Evolutionary conservation across 352 stramenopile species (phyloP), one percentile per base, ranked within the genome.

Genomic region (Phytophthora fragariae): DNA sequence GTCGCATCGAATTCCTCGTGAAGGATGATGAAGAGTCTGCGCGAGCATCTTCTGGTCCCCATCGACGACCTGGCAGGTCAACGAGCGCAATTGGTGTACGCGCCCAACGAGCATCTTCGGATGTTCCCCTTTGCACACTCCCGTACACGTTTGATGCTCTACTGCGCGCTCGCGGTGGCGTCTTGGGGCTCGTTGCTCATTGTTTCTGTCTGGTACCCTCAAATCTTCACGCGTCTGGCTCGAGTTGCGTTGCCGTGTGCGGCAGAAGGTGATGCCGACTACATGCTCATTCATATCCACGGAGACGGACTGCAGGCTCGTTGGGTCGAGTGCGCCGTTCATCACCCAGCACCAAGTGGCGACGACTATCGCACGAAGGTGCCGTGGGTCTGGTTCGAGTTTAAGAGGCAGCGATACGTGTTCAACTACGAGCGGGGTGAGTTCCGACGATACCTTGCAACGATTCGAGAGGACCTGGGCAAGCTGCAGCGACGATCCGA

Each of bases 351-450:
- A 57, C 61, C 52, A 14, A 56, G 47, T 29, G 41, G 19, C 8
- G 29, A n/a, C 29, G 47, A 82, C 8, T 61, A 80, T 11, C 56
- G 65, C 12, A 33, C 61, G 11, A 85, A 83, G 44, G 66, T 80
- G 17, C 67, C 67, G 41, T 79, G 70, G 57, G 41, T 84, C 35
- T 91, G 80, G 81, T 90, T 92, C 68, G 85, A 88, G 70, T 92
- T 89, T 70, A 90, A 89, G 76, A 87, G 85, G 62, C 77, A 90
- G 33, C 83, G 85, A 3, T 92, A 92, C 65, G 72, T 83, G n/a
- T 91, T 79, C 75, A 79, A 85, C 62, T 65, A 82, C 52, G 71
- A 87, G 29, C 81, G 79, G 19, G 68, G 75, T 24, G 72, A 84
- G 29, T 92, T 89, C 37, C 73, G 86, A 50, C 83, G 82, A 1